Evolutionary conservation across 176 grass and related monocot genomes (phyloP).

Genomic region (Juncus effusus): DNA sequence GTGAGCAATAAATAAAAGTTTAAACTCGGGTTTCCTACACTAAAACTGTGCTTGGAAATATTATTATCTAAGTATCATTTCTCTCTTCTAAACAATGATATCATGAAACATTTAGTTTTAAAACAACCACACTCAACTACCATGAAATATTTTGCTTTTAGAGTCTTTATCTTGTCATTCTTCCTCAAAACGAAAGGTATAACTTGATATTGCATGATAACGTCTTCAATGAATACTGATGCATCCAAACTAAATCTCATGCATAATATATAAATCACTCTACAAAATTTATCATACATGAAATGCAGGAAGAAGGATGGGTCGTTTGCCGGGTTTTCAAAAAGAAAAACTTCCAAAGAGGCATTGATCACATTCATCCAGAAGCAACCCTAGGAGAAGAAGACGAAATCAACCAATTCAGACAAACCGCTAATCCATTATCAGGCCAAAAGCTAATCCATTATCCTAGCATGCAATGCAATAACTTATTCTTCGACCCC

Average conservation of each 20-base stretch:
- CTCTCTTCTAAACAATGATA: not conserved
- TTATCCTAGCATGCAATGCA: slow-evolving; percentile 44
- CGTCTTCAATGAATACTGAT: no score
- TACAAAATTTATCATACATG: slow-evolving; percentile 20
- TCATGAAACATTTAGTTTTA: no score
- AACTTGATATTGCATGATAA: no score
- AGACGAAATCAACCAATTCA: slow-evolving; percentile 47
- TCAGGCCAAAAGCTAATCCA: slow-evolving; percentile 47
- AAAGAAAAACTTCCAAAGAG: slow-evolving; percentile 75
- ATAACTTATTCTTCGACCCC: slow-evolving; percentile 52
- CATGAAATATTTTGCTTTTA: no score
- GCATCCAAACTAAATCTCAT: no score
- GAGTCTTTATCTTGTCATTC: no score
- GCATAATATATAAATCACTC: not conserved
- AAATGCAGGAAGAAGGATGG: slow-evolving; percentile 93
- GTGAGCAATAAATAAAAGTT: no score
- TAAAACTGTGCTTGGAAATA: no score
- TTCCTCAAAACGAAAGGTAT: no score
- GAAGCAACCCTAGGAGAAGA: slow-evolving; percentile 40
- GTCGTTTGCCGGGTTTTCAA: slow-evolving; percentile 98
- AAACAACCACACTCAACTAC: no score
- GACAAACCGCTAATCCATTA: not conserved
- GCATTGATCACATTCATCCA: slow-evolving; percentile 25
- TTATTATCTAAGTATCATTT: not conserved
- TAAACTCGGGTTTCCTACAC: no score